Conservation (phyloP, 2,329 filamentous ascomycete species). For the Triangularia verruculosa region DNA sequence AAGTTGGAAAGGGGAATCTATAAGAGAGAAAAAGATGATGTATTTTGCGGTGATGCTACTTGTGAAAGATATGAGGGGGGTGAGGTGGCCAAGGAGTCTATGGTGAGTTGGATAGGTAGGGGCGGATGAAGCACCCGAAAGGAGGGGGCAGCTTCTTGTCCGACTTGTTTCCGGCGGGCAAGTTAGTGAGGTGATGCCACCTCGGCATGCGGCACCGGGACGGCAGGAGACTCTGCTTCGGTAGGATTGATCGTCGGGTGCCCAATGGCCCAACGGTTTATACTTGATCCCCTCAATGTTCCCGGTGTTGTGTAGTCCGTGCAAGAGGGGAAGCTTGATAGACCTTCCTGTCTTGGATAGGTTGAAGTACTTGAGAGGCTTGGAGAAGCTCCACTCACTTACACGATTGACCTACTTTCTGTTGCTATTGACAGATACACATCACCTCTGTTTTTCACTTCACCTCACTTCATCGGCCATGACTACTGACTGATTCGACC, state of each 20-base stretch:
- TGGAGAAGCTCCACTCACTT: background rate
- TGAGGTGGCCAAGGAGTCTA: background rate
- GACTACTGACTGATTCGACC: background rate
- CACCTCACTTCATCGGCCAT: no score
- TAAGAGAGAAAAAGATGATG: background rate
- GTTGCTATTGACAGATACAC: background rate
- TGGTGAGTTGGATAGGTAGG: background rate
- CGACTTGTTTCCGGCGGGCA: background rate
- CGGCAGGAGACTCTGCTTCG: background rate
- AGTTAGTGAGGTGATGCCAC: background rate
- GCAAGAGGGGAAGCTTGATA: background rate
- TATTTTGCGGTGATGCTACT: background rate
- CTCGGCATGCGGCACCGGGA: background rate
- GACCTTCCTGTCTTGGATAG: slow-evolving; percentile 7
- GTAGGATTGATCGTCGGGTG: background rate
- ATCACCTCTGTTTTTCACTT: background rate
- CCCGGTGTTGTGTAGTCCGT: background rate
- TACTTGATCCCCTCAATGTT: background rate
- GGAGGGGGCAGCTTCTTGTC: background rate
- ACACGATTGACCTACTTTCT: background rate
- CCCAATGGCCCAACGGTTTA: background rate
- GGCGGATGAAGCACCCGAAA: background rate
- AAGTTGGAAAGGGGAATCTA: background rate
- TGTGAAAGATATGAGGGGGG: background rate
- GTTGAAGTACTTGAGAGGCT: background rate